Conservation (phyloP, 2,329 filamentous ascomycete genomes). For the Ophiocordyceps unilateralis region DNA sequence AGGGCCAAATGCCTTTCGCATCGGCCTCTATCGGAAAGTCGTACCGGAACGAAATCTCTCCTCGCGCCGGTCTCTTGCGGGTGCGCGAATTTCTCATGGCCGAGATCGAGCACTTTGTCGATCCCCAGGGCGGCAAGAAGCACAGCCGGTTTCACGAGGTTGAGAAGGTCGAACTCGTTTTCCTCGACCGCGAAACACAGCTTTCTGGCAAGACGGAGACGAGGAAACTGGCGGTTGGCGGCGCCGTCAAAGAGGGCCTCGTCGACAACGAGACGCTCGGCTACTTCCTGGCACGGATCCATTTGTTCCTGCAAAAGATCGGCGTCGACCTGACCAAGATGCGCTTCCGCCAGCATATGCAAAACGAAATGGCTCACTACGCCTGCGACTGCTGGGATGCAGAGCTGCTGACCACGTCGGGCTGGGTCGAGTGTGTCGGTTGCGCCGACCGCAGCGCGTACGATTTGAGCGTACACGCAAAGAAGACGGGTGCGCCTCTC, state of each 20-base stretch:
- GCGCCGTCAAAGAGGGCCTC: constrained; percentile 65
- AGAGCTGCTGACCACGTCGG: constrained; percentile 76
- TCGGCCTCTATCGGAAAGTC: constrained; percentile 96
- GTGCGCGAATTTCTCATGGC: constrained; percentile 98
- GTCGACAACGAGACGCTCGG: constrained; percentile 97
- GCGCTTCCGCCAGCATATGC: constrained; percentile 94
- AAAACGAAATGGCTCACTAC: constrained; percentile 66
- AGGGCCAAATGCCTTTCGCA: constrained; percentile 88
- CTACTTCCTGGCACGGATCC: constrained; percentile 90
- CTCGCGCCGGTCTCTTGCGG: constrained; percentile 73
- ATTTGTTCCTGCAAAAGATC: constrained; percentile 75
- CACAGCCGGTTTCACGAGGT: constrained; percentile 78
- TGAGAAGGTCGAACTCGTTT: constrained; percentile 62
- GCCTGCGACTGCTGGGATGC: constrained; percentile 97
- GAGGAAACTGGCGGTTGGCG: constrained; percentile 58
- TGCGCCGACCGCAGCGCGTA: constrained; percentile 93
- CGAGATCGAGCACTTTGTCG: constrained; percentile 96
- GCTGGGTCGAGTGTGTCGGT: constrained; percentile 97
- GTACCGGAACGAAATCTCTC: constrained; percentile 96
- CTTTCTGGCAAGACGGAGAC: constrained; percentile 68
- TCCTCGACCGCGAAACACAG: constrained; percentile 75
- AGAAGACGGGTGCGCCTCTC: constrained; percentile 77
- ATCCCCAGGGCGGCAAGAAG: constrained; percentile 88
- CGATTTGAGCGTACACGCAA: constrained; percentile 79
- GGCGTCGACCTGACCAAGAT: constrained; percentile 78